Percentiles rank a stretch among this genome's conserved stretches.
phyloP scores from a whole-genome alignment of 2,329 filamentous ascomycete genomes.

The Exophiala viscosa region DNA sequence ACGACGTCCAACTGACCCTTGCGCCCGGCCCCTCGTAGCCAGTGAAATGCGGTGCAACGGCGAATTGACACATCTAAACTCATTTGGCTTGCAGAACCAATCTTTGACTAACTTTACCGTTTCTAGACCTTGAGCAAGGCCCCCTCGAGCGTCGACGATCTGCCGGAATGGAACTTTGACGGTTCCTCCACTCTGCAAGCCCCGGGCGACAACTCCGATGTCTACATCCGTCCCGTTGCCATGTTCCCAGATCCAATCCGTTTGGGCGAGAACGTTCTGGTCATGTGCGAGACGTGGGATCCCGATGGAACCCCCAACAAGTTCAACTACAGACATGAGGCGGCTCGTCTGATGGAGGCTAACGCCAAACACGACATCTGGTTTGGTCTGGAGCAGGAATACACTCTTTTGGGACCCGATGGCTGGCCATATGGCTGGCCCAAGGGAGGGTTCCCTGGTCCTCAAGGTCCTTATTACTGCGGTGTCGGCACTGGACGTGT shows the following conservation, averaged over 20 bases:
- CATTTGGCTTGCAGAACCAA: conserved; percentile 14
- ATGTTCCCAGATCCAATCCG: conserved; percentile 92
- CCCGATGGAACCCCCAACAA: conserved; percentile 93
- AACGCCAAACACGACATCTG: conserved; percentile 81
- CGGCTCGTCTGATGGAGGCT: conserved; percentile 81
- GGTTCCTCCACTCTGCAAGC: conserved; percentile 91
- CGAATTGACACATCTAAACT: conserved; percentile 22
- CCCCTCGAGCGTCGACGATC: conserved; percentile 57
- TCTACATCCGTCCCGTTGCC: conserved; percentile 88
- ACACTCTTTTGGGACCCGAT: conserved; percentile 82
- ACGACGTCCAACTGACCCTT: conserved; percentile 11
- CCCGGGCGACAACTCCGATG: conserved; percentile 91
- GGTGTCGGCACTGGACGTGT: conserved; percentile 97
- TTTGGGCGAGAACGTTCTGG: conserved; percentile 82
- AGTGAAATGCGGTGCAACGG: conserved; percentile 11
- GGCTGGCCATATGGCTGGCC: conserved; percentile 93
- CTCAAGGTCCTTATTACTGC: conserved; percentile 95
- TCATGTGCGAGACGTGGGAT: conserved; percentile 93
- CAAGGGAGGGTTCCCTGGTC: conserved; percentile 80
- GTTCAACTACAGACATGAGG: conserved; percentile 96
- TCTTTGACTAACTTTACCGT: conserved; percentile 16
- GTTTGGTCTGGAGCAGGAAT: conserved; percentile 98
- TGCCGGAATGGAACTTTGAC: conserved; percentile 78
- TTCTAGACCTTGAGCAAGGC: conserved; percentile 61
- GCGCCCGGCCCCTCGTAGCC: conserved; percentile 2